phyloP scores from a whole-genome alignment of 1,284 basidiomycete genomes.

The Waitea zeae region DNA sequence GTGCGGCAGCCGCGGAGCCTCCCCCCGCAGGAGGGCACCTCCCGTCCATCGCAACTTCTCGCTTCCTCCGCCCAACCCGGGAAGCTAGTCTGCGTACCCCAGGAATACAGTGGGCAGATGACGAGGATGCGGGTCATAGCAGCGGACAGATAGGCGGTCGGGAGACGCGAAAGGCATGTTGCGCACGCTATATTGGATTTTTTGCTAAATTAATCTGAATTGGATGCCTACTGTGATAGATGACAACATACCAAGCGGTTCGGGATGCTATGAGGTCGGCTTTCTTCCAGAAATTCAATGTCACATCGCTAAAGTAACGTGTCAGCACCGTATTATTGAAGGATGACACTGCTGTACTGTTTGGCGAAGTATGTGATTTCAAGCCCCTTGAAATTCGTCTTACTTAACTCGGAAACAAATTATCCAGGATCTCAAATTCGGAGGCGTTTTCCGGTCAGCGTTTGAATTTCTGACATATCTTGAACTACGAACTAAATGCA shows the following conservation, averaged over 20 bases:
- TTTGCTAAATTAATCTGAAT: background rate
- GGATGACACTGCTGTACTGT: slow-evolving; percentile 77
- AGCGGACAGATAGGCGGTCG: slow-evolving; percentile 51
- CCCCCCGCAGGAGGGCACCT: slow-evolving; percentile 61
- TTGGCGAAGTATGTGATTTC: slow-evolving; percentile 64
- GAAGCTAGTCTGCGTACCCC: slow-evolving; percentile 57
- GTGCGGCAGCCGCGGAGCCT: no score
- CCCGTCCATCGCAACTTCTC: slow-evolving; percentile 48
- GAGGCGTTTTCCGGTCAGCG: slow-evolving; percentile 83
- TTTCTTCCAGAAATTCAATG: background rate
- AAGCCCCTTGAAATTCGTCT: no score
- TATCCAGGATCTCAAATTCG: slow-evolving; percentile 31
- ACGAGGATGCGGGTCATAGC: slow-evolving; percentile 25
- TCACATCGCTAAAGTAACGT: background rate
- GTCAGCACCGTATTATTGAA: slow-evolving; percentile 63
- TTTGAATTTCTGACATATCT: no score
- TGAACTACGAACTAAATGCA: no score
- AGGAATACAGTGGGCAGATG: slow-evolving; percentile 54
- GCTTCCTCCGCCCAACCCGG: slow-evolving; percentile 39
- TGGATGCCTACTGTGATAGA: no score
- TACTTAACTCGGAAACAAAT: background rate
- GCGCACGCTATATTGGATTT: no score
- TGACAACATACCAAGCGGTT: slow-evolving; percentile 85
- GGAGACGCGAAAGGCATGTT: slow-evolving; percentile 61
- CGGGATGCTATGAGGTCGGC: slow-evolving; percentile 68